Evolutionary conservation across 495 filamentous ascomycete genomes (phyloP), one percentile per base, ranked within the genome.

Genomic region (Apiosordaria backusii): DNA sequence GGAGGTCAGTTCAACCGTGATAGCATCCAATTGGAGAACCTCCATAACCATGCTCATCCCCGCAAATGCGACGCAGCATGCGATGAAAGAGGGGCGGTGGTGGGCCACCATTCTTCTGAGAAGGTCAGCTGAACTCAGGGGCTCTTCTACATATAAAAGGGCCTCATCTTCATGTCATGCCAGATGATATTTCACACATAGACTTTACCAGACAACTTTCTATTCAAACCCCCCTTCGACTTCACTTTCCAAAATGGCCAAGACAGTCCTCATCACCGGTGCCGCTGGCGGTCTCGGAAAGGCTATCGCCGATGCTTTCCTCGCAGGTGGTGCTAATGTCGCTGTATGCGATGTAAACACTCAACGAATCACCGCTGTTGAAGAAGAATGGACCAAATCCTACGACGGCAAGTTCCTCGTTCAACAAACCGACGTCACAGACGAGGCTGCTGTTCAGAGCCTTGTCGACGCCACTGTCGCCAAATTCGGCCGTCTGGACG

Each of bases 321-420:
- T 81, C 27, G 68, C 70, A 0, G 76, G 74, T 1, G 79, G 80
- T 15, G 78, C 78, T 60, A 78, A 79, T 62, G 79, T 82, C 10
- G 74, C 75, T 58, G 66, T 81, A 60, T 80, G 79, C 73, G 81
- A 84, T 63, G 70, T 84, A 63, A 78, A 83, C 74, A 61, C 71
- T 10, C 67, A 74, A n/a, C 79, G 81, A 6, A 71, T 83, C 40
- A 68, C 68, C 18, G 62, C 66, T 13, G 70, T 74, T 45, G 65
- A 71, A 23, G 65, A 64, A 21, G 77, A 80, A 55, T 74, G 74
- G 65, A 35, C 61, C 15, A 67, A 65, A 35, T 50, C 70, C 21
- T 72, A 72, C 13, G 54, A 62, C 50, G 74, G 61, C 64, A 70
- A 65, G 55, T 75, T 80, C 57, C 61, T 77, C 27, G 67, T 71